phyloP scores from a whole-genome alignment of 1,139 yeast genomes.

The Debaryomycetaceae sp. region DNA sequence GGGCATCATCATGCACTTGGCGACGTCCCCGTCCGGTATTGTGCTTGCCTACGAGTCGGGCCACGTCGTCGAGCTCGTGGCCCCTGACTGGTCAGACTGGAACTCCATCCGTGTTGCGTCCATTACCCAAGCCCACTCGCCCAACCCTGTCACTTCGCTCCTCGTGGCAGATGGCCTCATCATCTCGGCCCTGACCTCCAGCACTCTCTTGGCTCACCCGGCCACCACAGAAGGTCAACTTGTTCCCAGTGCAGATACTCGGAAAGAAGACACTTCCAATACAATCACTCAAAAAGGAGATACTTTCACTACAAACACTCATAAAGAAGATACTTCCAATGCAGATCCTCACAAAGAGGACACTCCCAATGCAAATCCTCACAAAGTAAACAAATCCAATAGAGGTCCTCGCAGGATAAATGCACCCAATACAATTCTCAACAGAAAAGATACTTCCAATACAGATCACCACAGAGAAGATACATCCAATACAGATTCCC shows the following conservation, averaged over 20 bases:
- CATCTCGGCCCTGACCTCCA: conserved; percentile 34
- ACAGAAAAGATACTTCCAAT: no score
- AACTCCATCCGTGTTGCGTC: conserved; percentile 11
- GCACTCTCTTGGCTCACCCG: conserved; percentile 16
- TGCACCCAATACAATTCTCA: no score
- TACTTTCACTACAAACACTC: no score
- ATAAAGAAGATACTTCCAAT: no score
- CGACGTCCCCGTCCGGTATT: conserved; percentile 8
- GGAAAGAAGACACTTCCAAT: conserved; percentile 31
- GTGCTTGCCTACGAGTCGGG: conserved; percentile 53
- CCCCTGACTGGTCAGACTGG: conserved; percentile 12
- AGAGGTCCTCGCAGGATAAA: no score
- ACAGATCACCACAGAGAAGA: no score
- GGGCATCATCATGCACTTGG: conserved; percentile 46
- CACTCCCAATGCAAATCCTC: no score
- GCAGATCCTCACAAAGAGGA: no score
- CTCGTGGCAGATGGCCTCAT: conserved; percentile 9
- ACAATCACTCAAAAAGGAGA: no score
- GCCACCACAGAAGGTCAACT: conserved; percentile 5
- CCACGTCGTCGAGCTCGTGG: conserved; percentile 24
- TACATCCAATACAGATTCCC: no score
- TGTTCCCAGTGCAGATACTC: conserved; percentile 33
- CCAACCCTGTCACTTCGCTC: conserved; percentile 41
- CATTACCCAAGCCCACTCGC: conserved; percentile 24
- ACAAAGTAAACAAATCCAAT: no score